Conservation (phyloP, 208 protist species). For the Strigomonas culicis region DNA sequence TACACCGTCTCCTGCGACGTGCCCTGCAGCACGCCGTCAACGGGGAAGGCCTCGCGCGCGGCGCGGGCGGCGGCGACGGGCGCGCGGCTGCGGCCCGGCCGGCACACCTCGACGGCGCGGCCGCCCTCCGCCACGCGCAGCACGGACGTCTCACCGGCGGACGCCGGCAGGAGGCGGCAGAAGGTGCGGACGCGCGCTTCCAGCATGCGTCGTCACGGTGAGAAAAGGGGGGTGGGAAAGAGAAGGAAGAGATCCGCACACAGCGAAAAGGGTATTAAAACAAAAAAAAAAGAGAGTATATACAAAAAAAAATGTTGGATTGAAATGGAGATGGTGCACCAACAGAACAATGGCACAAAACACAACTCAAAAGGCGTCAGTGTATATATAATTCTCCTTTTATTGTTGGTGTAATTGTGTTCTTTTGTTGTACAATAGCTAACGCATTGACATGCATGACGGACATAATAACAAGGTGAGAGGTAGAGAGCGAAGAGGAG, state of each 20-base stretch:
- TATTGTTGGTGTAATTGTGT: too few relatives aligned
- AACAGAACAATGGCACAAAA: neutral
- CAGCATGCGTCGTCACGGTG: neutral
- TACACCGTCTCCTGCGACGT: slow-evolving; percentile 54
- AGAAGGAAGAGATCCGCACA: slow-evolving; percentile 1
- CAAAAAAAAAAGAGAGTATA: slow-evolving; percentile 14
- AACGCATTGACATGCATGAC: too few relatives aligned
- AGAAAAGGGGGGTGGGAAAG: slow-evolving; percentile 3
- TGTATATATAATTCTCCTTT: too few relatives aligned
- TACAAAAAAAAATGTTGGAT: neutral
- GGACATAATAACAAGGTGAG: too few relatives aligned
- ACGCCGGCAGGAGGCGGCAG: neutral
- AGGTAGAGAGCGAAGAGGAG: too few relatives aligned
- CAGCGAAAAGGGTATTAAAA: neutral
- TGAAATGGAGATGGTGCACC: neutral
- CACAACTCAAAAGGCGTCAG: neutral
- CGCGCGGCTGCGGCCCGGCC: neutral
- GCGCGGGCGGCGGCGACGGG: neutral
- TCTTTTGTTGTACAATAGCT: too few relatives aligned
- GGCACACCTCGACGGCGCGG: neutral
- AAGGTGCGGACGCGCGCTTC: slow-evolving; percentile 1
- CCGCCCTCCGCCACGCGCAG: neutral
- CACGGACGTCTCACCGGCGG: neutral
- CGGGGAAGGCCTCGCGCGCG: slow-evolving; percentile 40
- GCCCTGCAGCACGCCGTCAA: slow-evolving; percentile 67